A percentile compares a stretch with the other conserved stretches of the same genome.
Evolutionary conservation across 345 rosid species (phyloP).

Genomic region (Sonneratia caseolaris): DNA sequence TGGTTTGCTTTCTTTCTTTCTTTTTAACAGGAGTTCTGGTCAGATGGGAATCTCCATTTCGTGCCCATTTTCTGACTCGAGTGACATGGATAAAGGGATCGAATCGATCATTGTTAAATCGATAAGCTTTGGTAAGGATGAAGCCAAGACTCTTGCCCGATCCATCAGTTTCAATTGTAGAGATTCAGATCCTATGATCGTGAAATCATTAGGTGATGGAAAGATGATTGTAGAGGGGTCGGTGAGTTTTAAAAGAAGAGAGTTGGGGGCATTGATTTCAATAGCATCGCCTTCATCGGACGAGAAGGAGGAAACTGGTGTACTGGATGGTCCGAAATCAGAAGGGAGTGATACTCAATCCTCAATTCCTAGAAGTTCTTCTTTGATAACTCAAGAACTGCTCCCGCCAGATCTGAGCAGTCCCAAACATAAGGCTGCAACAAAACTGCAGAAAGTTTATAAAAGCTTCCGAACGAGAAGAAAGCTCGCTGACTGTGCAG

Average conservation of each 20-base stretch:
- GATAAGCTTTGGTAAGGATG: constrained; percentile 62
- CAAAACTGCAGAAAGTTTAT: constrained; percentile 80
- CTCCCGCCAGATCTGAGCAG: constrained; percentile 34
- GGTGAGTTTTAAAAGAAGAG: constrained; percentile 60
- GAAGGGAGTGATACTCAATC: constrained; percentile 7
- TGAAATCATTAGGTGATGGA: constrained; percentile 63
- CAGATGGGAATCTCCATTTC: constrained; percentile 65
- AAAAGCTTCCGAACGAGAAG: constrained; percentile 91
- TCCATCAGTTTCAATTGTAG: constrained; percentile 52
- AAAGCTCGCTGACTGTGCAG: constrained; percentile 93
- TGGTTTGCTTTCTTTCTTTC: not conserved
- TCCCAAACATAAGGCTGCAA: constrained; percentile 77
- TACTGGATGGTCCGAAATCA: constrained; percentile 6
- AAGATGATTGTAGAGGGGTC: constrained; percentile 62
- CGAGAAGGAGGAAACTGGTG: constrained; percentile 9
- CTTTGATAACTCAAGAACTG: constrained; percentile 12
- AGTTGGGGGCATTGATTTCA: constrained; percentile 44
- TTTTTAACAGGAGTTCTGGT: not conserved
- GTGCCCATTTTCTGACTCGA: constrained; percentile 45
- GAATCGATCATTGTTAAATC: constrained; percentile 74
- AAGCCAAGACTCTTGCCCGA: constrained; percentile 45
- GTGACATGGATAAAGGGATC: constrained; percentile 46
- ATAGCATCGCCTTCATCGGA: constrained; percentile 19
- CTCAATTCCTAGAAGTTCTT: constrained; percentile 1
- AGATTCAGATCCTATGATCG: constrained; percentile 47